These are phyloP conservation scores for Penicillium canariense DNA, from an alignment of 495 filamentous ascomycete species.

Conservation along the genomic window DNA sequence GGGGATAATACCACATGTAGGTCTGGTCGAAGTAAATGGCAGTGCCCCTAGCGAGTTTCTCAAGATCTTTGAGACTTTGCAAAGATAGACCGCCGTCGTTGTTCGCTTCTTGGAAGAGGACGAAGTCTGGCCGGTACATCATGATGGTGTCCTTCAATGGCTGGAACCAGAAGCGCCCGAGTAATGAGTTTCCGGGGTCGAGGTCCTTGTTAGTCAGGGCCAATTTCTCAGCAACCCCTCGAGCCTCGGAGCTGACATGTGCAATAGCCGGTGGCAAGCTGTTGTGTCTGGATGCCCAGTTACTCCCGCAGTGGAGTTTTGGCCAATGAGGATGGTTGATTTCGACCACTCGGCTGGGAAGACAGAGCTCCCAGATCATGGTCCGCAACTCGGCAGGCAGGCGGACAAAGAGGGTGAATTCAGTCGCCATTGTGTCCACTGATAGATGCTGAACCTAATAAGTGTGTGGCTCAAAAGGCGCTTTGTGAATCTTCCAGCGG, in stretches of 20 bases:
- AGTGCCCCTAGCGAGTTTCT: background rate
- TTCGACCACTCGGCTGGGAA: background rate
- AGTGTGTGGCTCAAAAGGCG: no score
- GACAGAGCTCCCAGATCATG: background rate
- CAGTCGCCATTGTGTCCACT: background rate
- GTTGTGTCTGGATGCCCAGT: background rate
- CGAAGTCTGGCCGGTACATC: background rate
- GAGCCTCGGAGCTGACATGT: background rate
- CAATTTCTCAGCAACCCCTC: background rate
- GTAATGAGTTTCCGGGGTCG: background rate
- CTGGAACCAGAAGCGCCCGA: background rate
- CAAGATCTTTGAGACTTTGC: background rate
- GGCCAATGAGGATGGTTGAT: background rate
- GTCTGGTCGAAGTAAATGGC: background rate
- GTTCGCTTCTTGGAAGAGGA: background rate
- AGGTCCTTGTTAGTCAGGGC: background rate
- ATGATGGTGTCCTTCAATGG: background rate
- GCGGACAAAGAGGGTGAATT: background rate
- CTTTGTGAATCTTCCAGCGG: no score
- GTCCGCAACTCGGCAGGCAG: background rate
- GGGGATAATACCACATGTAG: background rate
- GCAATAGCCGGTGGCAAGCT: background rate
- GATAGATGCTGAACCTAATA: background rate
- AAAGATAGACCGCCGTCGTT: background rate
- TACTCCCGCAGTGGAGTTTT: background rate